Conservation (phyloP, 176 grass and related monocot genomes). For the Avena sativa region DNA sequence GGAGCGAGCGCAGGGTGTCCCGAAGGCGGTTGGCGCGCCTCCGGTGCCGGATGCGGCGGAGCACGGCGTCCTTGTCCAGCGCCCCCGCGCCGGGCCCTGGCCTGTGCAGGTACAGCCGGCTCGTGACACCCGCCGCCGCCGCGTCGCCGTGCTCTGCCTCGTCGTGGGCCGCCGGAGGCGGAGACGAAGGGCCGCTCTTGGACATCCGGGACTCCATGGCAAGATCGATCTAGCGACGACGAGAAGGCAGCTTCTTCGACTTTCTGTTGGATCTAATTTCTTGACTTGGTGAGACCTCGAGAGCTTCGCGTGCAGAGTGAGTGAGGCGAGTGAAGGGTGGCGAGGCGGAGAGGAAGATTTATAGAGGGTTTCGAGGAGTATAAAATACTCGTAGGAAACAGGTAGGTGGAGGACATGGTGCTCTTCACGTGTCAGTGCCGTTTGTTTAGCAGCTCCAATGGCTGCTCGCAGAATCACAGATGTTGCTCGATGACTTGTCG, state of each 20-base stretch:
- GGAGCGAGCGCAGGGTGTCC: conserved; percentile 44
- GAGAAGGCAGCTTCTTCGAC: too few species aligned
- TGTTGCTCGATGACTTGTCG: neutral
- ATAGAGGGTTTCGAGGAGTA: conserved; percentile 22
- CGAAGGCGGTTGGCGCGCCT: conserved; percentile 56
- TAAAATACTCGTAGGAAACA: conserved; percentile 31
- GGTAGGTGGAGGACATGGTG: conserved; percentile 51
- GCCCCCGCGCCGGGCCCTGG: conserved; percentile 12
- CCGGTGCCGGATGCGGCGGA: conserved; percentile 75
- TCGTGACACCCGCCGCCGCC: conserved; percentile 46
- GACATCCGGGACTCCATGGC: conserved; percentile 56
- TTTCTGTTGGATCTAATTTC: too few species aligned
- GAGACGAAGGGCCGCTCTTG: conserved; percentile 25
- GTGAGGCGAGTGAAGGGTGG: neutral
- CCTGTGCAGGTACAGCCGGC: conserved; percentile 55
- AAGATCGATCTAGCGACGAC: neutral
- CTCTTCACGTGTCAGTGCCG: conserved; percentile 45
- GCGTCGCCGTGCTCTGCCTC: neutral
- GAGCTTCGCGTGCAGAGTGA: neutral
- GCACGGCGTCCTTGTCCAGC: conserved; percentile 59
- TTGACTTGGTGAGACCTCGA: neutral
- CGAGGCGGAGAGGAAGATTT: conserved; percentile 17
- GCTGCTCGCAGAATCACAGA: neutral
- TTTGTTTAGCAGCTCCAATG: neutral
- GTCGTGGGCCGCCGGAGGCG: neutral